Evolutionary conservation across 805 yeast genomes (phyloP).

Genomic region (Nakazawaea ambrosiae): DNA sequence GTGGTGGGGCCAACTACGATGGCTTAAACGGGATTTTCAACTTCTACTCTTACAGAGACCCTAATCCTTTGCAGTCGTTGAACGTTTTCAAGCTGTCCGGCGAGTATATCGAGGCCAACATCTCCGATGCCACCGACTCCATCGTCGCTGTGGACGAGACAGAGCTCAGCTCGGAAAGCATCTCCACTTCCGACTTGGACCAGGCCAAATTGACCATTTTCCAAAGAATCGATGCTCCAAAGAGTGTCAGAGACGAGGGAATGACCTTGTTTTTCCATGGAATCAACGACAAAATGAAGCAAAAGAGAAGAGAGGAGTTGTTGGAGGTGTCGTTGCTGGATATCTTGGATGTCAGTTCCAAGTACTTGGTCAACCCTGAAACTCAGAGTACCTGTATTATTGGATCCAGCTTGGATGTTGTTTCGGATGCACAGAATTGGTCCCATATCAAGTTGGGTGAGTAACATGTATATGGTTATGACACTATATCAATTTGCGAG

Average conservation of each 20-base stretch:
- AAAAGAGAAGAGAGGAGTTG: slow-evolving; percentile 67
- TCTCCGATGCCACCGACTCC: slow-evolving; percentile 16
- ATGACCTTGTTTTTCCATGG: slow-evolving; percentile 56
- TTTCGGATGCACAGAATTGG: neutral
- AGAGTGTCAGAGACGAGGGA: slow-evolving; percentile 76
- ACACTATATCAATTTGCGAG: neutral
- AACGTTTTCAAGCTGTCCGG: slow-evolving; percentile 50
- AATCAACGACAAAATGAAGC: slow-evolving; percentile 72
- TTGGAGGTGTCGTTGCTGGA: slow-evolving; percentile 61
- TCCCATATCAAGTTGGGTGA: neutral
- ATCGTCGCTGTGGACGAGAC: slow-evolving; percentile 29
- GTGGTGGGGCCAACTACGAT: slow-evolving; percentile 86
- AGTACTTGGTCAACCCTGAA: slow-evolving; percentile 38
- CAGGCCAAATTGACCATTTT: slow-evolving; percentile 89
- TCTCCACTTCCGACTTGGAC: slow-evolving; percentile 57
- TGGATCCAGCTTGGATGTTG: too few species aligned
- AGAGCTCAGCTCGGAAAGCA: slow-evolving; percentile 13
- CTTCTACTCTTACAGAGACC: slow-evolving; percentile 91
- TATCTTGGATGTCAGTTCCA: slow-evolving; percentile 57
- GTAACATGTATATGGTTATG: neutral
- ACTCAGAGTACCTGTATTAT: slow-evolving; percentile 15
- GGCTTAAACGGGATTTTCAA: slow-evolving; percentile 75
- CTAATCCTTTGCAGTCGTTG: slow-evolving; percentile 70
- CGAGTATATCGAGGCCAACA: slow-evolving; percentile 34
- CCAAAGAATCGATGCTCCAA: slow-evolving; percentile 89